Base-by-base conservation (phyloP, 2,329 filamentous ascomycete species). In the Xylaria sp. region DNA sequence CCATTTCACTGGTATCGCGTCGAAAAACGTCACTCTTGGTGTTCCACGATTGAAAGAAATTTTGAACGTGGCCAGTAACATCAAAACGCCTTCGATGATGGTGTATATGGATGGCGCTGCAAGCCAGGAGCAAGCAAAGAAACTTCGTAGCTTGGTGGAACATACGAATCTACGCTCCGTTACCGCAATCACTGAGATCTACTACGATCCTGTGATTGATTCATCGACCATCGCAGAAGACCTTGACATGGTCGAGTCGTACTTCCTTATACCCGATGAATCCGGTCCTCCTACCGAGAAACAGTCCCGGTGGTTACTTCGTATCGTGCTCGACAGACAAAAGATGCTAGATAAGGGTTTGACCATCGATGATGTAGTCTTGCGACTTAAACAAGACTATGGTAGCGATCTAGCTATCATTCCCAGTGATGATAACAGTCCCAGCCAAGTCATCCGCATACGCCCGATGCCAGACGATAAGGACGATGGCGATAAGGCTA, bases 1-100 rank as follows among this genome's bases (percentile, higher is more conserved):
- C 91, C 96, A 99, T 86, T 99, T 99, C 81, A 94, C 96, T 81
- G 96, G 96, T 97, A 94, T 99, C 69, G 97, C 97, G 43, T 97
- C 95, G 28, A 99, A 99, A 91, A 99, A 99, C 86, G 95, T 99
- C 63, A 99, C 96, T 0, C 90, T 99, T 57, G 96, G 96, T 93
- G 96, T 99, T 50, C 96, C 96, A 50, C 95, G 96, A 90, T 89
- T 99, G 58, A 99, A 99, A 87, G 96, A 99, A 84, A 99, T 99
- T 89, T 87, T 99, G 66, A 99, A 99, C 80, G 90, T 99, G 67
- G 96, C 97, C 0, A 94, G 92, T 74, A 97, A 98, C 81, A 97
- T 99, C 85, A 99, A 98, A 86, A 99, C 96, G 0, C 96, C 96
- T 1, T 94, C 93, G 60, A 98, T 99, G 95, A 91, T 92, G 69